Conservation (phyloP, 2,329 filamentous ascomycete species). For the Apiospora koreana region DNA sequence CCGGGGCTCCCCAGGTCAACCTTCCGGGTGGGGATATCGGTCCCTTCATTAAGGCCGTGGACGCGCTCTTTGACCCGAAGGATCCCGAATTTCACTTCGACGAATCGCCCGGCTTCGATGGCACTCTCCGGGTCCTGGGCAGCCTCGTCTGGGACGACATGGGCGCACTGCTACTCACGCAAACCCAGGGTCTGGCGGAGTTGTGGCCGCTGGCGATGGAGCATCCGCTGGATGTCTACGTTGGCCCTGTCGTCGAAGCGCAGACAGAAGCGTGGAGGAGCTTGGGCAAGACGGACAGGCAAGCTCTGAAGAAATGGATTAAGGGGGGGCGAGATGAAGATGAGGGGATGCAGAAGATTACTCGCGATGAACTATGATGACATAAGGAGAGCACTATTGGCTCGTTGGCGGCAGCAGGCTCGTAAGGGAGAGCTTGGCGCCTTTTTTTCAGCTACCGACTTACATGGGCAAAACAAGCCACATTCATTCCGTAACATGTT, state of each 20-base stretch:
- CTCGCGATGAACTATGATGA: neutral
- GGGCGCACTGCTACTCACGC: slow-evolving; percentile 21
- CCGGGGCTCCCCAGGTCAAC: slow-evolving; percentile 16
- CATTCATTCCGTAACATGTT: neutral
- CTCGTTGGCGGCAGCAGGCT: neutral
- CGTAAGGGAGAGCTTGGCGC: neutral
- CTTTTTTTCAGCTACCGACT: neutral
- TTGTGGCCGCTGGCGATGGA: slow-evolving; percentile 31
- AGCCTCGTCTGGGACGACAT: slow-evolving; percentile 33
- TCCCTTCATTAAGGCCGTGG: slow-evolving; percentile 26
- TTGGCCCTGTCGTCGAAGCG: slow-evolving; percentile 18
- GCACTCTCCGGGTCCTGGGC: slow-evolving; percentile 30
- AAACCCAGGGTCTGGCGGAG: slow-evolving; percentile 21
- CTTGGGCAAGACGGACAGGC: neutral
- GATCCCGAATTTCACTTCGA: slow-evolving; percentile 18
- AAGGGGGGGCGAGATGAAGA: neutral
- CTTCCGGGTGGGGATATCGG: slow-evolving; percentile 22
- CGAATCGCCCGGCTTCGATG: slow-evolving; percentile 24
- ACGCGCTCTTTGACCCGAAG: slow-evolving; percentile 21
- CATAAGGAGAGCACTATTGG: neutral
- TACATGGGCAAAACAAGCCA: neutral
- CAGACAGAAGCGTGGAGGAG: neutral
- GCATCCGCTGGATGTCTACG: slow-evolving; percentile 30
- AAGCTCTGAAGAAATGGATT: neutral
- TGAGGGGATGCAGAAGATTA: neutral